Conservation (phyloP, 192 early-diverging fungal genomes). For the Oehlia diaphana region DNA sequence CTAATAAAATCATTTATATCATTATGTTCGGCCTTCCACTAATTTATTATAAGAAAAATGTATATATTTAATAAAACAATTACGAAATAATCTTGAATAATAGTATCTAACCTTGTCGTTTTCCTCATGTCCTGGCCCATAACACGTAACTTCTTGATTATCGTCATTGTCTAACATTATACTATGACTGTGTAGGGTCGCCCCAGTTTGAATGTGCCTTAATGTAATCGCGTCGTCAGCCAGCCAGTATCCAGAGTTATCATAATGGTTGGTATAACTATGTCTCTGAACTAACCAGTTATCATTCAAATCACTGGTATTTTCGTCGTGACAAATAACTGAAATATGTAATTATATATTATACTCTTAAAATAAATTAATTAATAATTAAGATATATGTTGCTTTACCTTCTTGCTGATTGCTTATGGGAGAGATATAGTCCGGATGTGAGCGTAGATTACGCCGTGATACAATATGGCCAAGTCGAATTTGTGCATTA, state of each 20-base stretch:
- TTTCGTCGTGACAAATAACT: conserved; percentile 50
- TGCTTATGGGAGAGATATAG: conserved; percentile 43
- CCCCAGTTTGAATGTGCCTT: conserved; percentile 51
- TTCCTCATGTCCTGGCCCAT: conserved; percentile 50
- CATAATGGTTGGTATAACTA: conserved; percentile 31
- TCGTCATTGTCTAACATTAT: conserved; percentile 40
- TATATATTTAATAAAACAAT: not conserved
- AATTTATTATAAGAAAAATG: not conserved
- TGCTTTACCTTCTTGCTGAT: conserved; percentile 52
- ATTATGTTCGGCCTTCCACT: not conserved
- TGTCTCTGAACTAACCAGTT: conserved; percentile 57
- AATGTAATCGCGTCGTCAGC: conserved; percentile 46
- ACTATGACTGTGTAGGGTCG: conserved; percentile 50
- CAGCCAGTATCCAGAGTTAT: conserved; percentile 36
- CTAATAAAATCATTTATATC: not conserved
- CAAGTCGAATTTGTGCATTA: conserved; percentile 52
- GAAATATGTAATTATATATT: not conserved
- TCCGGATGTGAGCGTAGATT: conserved; percentile 60
- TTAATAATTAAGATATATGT: not conserved
- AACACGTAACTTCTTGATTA: conserved; percentile 50
- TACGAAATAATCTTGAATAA: too few relatives aligned
- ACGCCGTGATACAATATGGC: conserved; percentile 48
- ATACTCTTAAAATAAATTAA: not conserved
- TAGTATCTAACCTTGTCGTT: conserved; percentile 47
- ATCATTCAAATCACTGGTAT: conserved; percentile 54